A percentile compares a stretch with the other conserved stretches of the same genome.
Evolutionary conservation across 495 filamentous ascomycete species (phyloP).

Genomic region (Umbilicaria muhlenbergii): DNA sequence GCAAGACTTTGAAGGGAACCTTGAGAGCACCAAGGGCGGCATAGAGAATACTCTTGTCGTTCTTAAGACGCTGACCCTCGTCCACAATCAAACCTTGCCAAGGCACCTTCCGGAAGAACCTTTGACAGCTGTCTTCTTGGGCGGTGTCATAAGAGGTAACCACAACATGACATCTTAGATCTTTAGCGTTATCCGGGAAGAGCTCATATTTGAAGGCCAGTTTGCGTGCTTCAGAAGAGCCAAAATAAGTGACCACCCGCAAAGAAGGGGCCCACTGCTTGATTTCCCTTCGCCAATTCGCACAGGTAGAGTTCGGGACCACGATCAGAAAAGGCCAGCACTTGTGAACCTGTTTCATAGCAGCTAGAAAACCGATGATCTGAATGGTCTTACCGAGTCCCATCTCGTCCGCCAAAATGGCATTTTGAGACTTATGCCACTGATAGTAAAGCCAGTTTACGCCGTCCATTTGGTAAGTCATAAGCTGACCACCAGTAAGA

Average conservation of each 20-base stretch:
- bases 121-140: conserved; percentile 44
- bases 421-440: conserved; percentile 64
- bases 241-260: conserved; percentile 83
- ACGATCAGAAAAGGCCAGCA: conserved; percentile 91
- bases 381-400: conserved; percentile 97
- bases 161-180: conserved; percentile 74
- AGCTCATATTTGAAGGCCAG: conserved; percentile 68
- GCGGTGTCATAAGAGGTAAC: conserved; percentile 90
- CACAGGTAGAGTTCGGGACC: conserved; percentile 84
- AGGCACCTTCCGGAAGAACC: conserved; percentile 46
- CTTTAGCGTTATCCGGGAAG: conserved; percentile 43
- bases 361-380: conserved; percentile 66
- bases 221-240: conserved; percentile 49
- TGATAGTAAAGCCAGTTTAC: conserved; percentile 96
- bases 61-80: conserved; percentile 93
- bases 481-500: conserved; percentile 64
- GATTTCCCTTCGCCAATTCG: conserved; percentile 95
- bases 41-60: conserved; percentile 74
- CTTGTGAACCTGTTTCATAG: conserved; percentile 60
- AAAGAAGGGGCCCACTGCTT: conserved; percentile 82
- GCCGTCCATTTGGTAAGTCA: conserved; percentile 88
- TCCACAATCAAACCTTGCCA: conserved; percentile 91
- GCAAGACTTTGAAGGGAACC: conserved; percentile 62
- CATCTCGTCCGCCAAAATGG: conserved; percentile 98
- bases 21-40: conserved; percentile 52